phyloP scores from a whole-genome alignment of 1,139 yeast species.

The Suhomyces atakaporum region DNA sequence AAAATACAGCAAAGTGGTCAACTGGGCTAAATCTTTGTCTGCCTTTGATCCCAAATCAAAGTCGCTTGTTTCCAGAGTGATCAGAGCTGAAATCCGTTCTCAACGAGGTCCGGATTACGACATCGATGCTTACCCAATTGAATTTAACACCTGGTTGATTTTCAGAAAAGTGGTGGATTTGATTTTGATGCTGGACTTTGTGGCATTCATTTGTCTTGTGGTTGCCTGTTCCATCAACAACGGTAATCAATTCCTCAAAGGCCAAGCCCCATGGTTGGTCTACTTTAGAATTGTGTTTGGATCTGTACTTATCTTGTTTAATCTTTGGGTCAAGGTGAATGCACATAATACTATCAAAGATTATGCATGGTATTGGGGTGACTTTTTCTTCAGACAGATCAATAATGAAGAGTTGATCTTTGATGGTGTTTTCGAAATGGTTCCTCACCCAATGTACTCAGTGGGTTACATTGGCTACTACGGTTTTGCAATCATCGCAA shows the following conservation, averaged over 20 bases:
- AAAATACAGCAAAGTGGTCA: conserved; percentile 54
- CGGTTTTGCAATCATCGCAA: conserved; percentile 78
- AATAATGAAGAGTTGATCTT: conserved; percentile 74
- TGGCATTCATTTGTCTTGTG: conserved; percentile 72
- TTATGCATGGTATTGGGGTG: conserved; percentile 97
- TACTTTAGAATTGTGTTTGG: conserved; percentile 46
- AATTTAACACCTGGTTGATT: conserved; percentile 81
- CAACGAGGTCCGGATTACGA: conserved; percentile 62
- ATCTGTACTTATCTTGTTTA: conserved; percentile 58
- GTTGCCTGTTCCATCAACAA: conserved; percentile 52
- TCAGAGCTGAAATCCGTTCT: conserved; percentile 48
- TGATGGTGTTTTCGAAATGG: conserved; percentile 89
- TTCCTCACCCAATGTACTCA: conserved; percentile 94
- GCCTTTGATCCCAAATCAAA: conserved; percentile 39
- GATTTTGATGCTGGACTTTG: conserved; percentile 83
- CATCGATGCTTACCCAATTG: conserved; percentile 60
- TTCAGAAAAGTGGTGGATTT: conserved; percentile 81
- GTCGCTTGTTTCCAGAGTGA: conserved; percentile 40
- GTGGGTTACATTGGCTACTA: conserved; percentile 88
- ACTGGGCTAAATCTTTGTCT: conserved; percentile 50
- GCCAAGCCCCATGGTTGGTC: conserved; percentile 39
- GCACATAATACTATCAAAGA: conserved; percentile 90
- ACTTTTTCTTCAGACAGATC: conserved; percentile 81
- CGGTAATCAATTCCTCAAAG: conserved; percentile 40
- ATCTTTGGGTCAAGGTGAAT: conserved; percentile 84